Base-by-base conservation (phyloP, 164 flowering plant genomes). In the Piper betle region DNA sequence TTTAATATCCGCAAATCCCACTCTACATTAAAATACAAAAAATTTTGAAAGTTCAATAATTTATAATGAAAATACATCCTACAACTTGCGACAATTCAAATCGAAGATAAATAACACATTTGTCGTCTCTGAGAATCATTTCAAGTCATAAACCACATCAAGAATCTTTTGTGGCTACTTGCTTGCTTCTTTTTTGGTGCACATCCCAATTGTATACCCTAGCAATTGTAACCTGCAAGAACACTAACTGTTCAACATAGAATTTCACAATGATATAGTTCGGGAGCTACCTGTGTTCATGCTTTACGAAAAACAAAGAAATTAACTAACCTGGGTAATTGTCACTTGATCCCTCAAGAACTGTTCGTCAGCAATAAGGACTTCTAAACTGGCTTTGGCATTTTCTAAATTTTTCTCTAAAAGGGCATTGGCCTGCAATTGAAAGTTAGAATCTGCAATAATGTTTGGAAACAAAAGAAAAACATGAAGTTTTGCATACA, bases 171-270 rank as follows among this genome's bases (percentile, higher is more conserved):
- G 73, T 12, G 41, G 77, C 76, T 13, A 39, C 38, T 76, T 85
- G 88, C 67, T 68, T 77, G 11, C 70, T 57, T 74, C 90, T 82
- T 17, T 25, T 25, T 67, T 89, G 96, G 75, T 92, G 97, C 62
- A 92, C 97, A 71, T 92, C 98, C 98, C 98, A 92, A 69, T 89
- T 92, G 60, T 89, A 92, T 39, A 89, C 87, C n/a, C 96, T 91
- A 56, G 98, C 98, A 69, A 85, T 77, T 16, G 98, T 92, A 3
- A 92, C 98, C 98, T 92, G 82, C 52, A 52, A 37, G 57, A 16
- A 53, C 53, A 39, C 33, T 0, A 25, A 25, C 33, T 25, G 33
- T 15, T 37, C 55, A 20, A 6, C 41, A 15, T 6, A 13, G 4
- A 3, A 52, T 25, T 25, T 37, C 7, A 37, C 11, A 37, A 60